phyloP scores from a whole-genome alignment of 2,329 filamentous ascomycete genomes.

The Colletotrichum nymphaeae region DNA sequence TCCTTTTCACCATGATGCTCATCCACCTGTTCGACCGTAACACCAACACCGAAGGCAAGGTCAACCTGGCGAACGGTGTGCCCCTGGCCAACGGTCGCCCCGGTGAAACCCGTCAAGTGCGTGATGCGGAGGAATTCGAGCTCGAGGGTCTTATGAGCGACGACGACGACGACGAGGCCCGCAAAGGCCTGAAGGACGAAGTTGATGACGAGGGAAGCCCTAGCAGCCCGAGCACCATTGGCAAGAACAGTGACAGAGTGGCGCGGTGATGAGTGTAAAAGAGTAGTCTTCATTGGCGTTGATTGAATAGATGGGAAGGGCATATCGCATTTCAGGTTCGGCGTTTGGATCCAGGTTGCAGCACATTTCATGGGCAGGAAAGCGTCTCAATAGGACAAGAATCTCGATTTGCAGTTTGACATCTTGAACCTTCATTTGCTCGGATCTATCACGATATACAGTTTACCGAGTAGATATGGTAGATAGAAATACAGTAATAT shows the following conservation, averaged over 20 bases:
- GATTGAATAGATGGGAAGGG: conserved; percentile 27
- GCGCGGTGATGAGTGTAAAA: conserved; percentile 34
- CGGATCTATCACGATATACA: background rate
- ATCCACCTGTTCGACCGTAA: conserved; percentile 83
- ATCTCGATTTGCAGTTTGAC: conserved; percentile 9
- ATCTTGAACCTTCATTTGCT: background rate
- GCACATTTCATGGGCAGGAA: conserved; percentile 15
- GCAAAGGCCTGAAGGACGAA: conserved; percentile 72
- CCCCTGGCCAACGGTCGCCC: conserved; percentile 46
- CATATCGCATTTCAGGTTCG: conserved; percentile 23
- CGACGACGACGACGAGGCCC: conserved; percentile 73
- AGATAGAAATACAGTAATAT: background rate
- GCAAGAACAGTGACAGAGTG: conserved; percentile 55
- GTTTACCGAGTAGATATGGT: background rate
- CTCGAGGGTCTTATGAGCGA: conserved; percentile 86
- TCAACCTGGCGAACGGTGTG: conserved; percentile 51
- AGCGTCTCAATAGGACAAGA: conserved; percentile 21
- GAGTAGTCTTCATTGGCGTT: background rate
- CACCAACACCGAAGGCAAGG: conserved; percentile 51
- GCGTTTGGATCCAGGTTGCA: conserved; percentile 28
- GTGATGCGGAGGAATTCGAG: conserved; percentile 88
- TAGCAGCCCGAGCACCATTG: conserved; percentile 55
- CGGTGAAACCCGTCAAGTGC: conserved; percentile 66
- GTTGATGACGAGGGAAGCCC: conserved; percentile 69
- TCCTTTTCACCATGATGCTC: conserved; percentile 91